phyloP scores from a whole-genome alignment of 352 stramenopile species.

The Globisporangium okanoganense region DNA sequence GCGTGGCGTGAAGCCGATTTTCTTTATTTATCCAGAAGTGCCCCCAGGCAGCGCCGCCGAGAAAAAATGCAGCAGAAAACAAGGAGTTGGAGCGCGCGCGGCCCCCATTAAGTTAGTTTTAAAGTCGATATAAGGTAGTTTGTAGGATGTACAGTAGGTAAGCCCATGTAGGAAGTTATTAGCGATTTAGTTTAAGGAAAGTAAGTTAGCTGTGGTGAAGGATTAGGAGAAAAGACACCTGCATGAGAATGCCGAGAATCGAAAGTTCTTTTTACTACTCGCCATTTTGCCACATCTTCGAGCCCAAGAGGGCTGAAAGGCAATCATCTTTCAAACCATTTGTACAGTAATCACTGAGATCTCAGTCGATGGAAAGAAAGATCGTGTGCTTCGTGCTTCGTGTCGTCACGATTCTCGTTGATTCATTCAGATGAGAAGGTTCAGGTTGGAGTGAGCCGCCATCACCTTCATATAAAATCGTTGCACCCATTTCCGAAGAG shows the following conservation, averaged over 20 bases:
- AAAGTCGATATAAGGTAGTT: constrained; percentile 2
- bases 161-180: constrained; percentile 9
- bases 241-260: not conserved
- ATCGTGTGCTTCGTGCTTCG: too few relatives aligned
- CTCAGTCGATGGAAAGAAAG: too few relatives aligned
- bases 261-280: not conserved
- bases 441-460: too few relatives aligned
- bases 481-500: too few relatives aligned
- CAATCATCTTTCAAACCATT: too few relatives aligned
- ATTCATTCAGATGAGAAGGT: too few relatives aligned
- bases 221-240: not conserved
- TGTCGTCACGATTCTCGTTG: too few relatives aligned
- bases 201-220: not conserved
- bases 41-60: not conserved
- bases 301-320: too few relatives aligned
- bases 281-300: not conserved
- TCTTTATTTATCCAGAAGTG: constrained; percentile 40
- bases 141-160: constrained; percentile 19
- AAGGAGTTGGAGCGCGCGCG: not conserved
- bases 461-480: too few relatives aligned
- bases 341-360: too few relatives aligned
- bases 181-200: constrained; percentile 6
- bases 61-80: not conserved
- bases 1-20: constrained; percentile 7
- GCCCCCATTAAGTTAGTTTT: constrained; percentile 11